These are phyloP conservation scores for Staphylotrichum longicolle DNA, from an alignment of 495 filamentous ascomycete species.

Conservation along the genomic window DNA sequence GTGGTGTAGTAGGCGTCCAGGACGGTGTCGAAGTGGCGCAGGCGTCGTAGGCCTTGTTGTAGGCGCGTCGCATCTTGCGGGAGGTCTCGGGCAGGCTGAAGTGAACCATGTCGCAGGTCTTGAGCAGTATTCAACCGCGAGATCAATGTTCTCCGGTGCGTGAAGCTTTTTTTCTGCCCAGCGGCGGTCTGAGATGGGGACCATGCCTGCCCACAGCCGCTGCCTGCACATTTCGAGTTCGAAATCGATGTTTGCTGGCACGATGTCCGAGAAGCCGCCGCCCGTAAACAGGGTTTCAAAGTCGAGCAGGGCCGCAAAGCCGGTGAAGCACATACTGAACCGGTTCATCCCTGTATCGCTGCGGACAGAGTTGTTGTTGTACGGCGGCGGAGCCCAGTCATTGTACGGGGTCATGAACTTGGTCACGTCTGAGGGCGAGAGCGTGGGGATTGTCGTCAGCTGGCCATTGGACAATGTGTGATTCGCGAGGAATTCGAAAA, in stretches of 20 bases:
- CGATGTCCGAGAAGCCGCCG: neutral
- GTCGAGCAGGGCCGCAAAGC: constrained; percentile 7
- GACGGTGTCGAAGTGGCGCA: constrained; percentile 20
- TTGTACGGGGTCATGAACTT: constrained; percentile 18
- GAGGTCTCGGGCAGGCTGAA: constrained; percentile 10
- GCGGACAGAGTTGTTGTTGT: constrained; percentile 18
- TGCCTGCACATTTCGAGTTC: constrained; percentile 14
- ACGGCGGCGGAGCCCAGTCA: constrained; percentile 25
- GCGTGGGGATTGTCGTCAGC: constrained; percentile 11
- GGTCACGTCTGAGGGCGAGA: constrained; percentile 9
- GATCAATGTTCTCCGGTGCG: constrained; percentile 16
- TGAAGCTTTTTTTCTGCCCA: constrained; percentile 22
- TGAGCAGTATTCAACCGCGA: constrained; percentile 17
- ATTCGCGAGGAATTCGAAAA: constrained; percentile 14
- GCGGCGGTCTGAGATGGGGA: constrained; percentile 20
- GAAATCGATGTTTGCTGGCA: constrained; percentile 5
- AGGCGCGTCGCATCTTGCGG: constrained; percentile 13
- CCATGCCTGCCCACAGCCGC: constrained; percentile 19
- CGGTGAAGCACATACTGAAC: constrained; percentile 14
- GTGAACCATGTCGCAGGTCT: constrained; percentile 12
- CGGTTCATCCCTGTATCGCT: constrained; percentile 9
- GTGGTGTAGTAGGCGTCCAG: constrained; percentile 17
- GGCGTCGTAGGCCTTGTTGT: constrained; percentile 18
- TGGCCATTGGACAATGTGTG: constrained; percentile 19
- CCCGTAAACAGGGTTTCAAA: neutral